Base-by-base conservation (phyloP, 2,329 filamentous ascomycete genomes). In the Raffaelea deltoideospora region DNA sequence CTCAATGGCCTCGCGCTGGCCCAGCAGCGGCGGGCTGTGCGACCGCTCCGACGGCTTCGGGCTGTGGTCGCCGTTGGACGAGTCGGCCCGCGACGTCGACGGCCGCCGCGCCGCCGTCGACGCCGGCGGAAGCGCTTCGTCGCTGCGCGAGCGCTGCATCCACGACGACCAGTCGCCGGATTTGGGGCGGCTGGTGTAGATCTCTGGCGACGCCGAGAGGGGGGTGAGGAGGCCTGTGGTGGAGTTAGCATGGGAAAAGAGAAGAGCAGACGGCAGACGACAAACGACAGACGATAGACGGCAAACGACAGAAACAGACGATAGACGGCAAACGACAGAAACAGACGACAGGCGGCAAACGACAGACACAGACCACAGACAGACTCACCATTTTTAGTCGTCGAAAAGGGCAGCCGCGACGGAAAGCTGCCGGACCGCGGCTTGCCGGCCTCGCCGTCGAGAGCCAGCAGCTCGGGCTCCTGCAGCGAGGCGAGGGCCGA, bases 1-100 rank as follows among this genome's bases (percentile, higher is more conserved):
- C 42, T 84, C 76, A 40, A 93, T 69, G 8, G 87, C 88, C 52
- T 93, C 83, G 33, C 69, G 67, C 0, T 75, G 69, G 1, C 76
- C 72, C 15, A 87, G 51, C 1, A 78, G 77, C 6, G 84, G 82
- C 0, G 85, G 84, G 47, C 83, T 93, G n/a, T 70, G 65, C 0
- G 86, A 82, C 40, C 81, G 58, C 32, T 73, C 68, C 2, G 70
- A 69, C 26, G 50, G 43, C 5, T 48, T 42, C 14, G 53, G 48
- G 39, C 56, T 54, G 38, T 64, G 57, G 26, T 51, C 54, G 37
- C 58, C 53, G 41, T 56, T 45, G 54, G 53, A 41, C 53, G 57
- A 28, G 48, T 53, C 26, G 41, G 48, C 31, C 56, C 63, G 19
- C 31, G 42, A 37, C 15, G 47, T 55, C 4, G 48, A 47, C 38